Conservation (phyloP, 768 basidiomycete genomes). For the Amyloporia xantha region DNA sequence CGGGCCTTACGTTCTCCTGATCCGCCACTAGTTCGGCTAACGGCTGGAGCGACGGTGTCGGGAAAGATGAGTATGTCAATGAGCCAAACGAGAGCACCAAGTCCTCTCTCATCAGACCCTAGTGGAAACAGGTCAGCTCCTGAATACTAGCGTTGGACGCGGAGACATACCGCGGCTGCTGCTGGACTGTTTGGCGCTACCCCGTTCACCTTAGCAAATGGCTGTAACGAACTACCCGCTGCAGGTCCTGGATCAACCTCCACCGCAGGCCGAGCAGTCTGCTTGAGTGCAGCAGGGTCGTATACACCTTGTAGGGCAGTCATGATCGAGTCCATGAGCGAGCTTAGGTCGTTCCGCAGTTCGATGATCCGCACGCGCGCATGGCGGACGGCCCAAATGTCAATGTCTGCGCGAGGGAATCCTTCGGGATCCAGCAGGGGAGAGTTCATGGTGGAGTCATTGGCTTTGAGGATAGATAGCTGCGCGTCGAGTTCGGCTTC, state of each 20-base stretch:
- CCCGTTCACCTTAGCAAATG: constrained; percentile 79
- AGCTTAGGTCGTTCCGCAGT: constrained; percentile 70
- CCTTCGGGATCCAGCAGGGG: constrained; percentile 83
- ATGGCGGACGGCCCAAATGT: constrained; percentile 70
- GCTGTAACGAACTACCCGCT: constrained; percentile 19
- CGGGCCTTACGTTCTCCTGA: constrained; percentile 78
- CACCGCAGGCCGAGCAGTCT: not conserved
- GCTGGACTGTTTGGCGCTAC: constrained; percentile 83
- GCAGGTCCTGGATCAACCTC: constrained; percentile 1
- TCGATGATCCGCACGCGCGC: constrained; percentile 77
- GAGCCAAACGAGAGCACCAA: constrained; percentile 69
- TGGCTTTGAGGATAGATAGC: constrained; percentile 53
- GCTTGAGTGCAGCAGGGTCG: constrained; percentile 27
- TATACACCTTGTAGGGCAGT: constrained; percentile 67
- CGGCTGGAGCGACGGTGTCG: constrained; percentile 51
- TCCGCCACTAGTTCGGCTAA: constrained; percentile 68
- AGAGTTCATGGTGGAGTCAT: constrained; percentile 58
- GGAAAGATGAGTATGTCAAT: constrained; percentile 48
- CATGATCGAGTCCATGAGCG: constrained; percentile 59
- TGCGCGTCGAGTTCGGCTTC: constrained; percentile 66
- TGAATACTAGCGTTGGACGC: no score
- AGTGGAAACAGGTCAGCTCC: no score
- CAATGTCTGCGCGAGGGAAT: constrained; percentile 83
- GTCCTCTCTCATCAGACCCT: constrained; percentile 69
- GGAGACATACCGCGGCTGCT: constrained; percentile 65